Evolutionary conservation across 1,139 yeast species (phyloP).

Genomic region (Hanseniaspora uvarum): DNA sequence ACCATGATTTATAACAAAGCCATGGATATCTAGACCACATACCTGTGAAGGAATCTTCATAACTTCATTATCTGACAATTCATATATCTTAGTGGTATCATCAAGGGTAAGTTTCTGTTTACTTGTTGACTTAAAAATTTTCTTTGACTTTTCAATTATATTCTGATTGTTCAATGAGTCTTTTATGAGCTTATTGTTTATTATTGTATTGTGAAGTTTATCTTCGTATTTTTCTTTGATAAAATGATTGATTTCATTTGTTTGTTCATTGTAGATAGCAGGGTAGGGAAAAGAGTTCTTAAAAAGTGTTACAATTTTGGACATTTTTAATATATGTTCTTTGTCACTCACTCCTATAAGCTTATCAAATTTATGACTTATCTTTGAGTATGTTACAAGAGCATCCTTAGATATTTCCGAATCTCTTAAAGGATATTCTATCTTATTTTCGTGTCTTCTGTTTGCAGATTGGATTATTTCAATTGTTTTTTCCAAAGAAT

Average conservation of each 20-base stretch:
- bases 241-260: not conserved
- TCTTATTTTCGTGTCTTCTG: not conserved
- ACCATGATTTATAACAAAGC: constrained; percentile 7
- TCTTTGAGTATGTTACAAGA: not conserved
- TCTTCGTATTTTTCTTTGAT: not conserved
- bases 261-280: not conserved
- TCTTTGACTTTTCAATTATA: not conserved
- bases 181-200: not conserved
- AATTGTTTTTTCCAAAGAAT: not conserved
- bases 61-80: not conserved
- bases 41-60: not conserved
- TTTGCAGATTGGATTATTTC: not conserved
- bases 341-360: constrained; percentile 7
- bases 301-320: not conserved
- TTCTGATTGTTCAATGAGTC: not conserved
- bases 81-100: not conserved
- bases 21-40: not conserved
- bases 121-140: not conserved
- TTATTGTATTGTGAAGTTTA: not conserved
- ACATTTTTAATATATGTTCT: not conserved
- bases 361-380: constrained; percentile 4
- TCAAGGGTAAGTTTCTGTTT: constrained; percentile 1
- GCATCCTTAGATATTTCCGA: constrained; percentile 6
- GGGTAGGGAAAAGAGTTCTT: constrained; percentile 3
- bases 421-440: not conserved